These are phyloP conservation scores for Sechiopsis laciniata DNA, from an alignment of 306 rosid species.

Conservation along the genomic window DNA sequence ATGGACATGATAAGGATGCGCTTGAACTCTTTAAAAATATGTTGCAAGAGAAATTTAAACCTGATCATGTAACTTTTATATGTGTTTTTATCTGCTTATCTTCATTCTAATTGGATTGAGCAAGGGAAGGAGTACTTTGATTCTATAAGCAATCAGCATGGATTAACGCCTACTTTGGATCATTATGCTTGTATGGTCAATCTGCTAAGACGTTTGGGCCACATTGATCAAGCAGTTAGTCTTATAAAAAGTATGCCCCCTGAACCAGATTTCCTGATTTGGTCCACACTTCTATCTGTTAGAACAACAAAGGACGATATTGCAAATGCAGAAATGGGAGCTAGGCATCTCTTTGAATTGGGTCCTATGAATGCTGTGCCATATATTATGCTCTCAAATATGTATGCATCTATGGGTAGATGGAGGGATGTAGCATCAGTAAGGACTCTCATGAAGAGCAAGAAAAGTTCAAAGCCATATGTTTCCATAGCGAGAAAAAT, in stretches of 20 bases:
- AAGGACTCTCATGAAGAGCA: conserved; percentile 31
- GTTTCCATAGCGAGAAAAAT: conserved; percentile 20
- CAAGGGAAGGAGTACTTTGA: conserved; percentile 29
- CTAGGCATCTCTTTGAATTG: conserved; percentile 27
- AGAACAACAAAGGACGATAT: conserved; percentile 21
- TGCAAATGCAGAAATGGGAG: conserved; percentile 27
- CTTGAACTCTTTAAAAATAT: conserved; percentile 27
- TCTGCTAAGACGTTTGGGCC: conserved; percentile 29
- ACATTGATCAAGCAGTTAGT: conserved; percentile 24
- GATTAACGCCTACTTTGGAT: conserved; percentile 26
- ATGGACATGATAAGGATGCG: conserved; percentile 29
- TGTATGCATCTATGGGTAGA: conserved; percentile 27
- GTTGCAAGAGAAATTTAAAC: conserved; percentile 25
- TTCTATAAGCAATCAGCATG: conserved; percentile 25
- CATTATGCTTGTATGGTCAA: conserved; percentile 36
- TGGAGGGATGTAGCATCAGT: conserved; percentile 30
- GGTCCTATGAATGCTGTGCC: conserved; percentile 31
- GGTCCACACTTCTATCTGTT: conserved; percentile 32
- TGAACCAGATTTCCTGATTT: conserved; percentile 27
- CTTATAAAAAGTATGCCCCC: conserved; percentile 32
- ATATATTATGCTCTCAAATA: conserved; percentile 35
- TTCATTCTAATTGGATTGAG: conserved; percentile 28
- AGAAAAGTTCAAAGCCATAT: conserved; percentile 27
- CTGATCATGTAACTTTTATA: conserved; percentile 30
- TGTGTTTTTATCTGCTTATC: conserved; percentile 34